A percentile compares a stretch with the other conserved stretches of the same genome.
Conservation (phyloP, 192 early-diverging fungal species). For the Umbelopsis ramanniana region DNA sequence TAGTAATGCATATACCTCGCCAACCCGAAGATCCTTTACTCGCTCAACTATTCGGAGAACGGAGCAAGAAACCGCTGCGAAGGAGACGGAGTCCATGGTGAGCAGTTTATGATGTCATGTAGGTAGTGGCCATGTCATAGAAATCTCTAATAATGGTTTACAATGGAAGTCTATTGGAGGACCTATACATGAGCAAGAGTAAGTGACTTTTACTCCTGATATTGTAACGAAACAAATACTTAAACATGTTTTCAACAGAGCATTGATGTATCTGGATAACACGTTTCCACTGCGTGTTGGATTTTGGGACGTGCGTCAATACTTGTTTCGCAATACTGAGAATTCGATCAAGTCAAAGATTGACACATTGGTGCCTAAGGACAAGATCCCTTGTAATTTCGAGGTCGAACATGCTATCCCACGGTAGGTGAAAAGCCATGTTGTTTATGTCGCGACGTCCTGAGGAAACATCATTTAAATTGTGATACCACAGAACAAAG, state of each 20-base stretch:
- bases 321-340: constrained; percentile 30
- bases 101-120: not conserved
- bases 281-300: constrained; percentile 43
- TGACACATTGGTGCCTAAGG: constrained; percentile 38
- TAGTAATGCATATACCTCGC: not conserved
- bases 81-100: constrained; percentile 17
- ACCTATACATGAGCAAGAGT: constrained; percentile 1
- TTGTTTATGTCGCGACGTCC: not conserved
- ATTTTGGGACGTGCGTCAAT: constrained; percentile 40
- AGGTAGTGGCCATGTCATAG: not conserved
- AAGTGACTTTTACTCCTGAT: not conserved
- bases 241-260: not conserved
- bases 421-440: constrained; percentile 37
- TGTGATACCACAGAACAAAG: constrained; percentile 30
- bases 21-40: not conserved
- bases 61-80: constrained; percentile 15
- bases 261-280: constrained; percentile 44
- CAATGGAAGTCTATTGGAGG: not conserved
- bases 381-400: constrained; percentile 54
- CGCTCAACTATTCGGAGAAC: constrained; percentile 16
- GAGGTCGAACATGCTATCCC: constrained; percentile 51
- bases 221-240: not conserved
- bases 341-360: constrained; percentile 26
- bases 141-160: not conserved
- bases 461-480: not conserved